phyloP scores from a whole-genome alignment of 2,329 filamentous ascomycete species.

The Fusarium heterosporum region DNA sequence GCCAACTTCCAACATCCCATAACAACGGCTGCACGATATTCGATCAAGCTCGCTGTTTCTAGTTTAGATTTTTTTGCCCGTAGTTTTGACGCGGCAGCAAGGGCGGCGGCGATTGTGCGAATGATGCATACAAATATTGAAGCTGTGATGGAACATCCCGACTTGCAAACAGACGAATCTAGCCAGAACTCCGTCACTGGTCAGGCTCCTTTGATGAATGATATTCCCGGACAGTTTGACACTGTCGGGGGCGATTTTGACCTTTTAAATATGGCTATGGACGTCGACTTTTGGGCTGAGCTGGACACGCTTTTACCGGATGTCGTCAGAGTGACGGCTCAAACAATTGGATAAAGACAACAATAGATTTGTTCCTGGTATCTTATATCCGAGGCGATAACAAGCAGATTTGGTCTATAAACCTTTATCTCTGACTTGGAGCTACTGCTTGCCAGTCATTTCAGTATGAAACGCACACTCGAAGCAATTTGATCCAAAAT shows the following conservation, averaged over 20 bases:
- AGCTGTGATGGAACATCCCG: conserved; percentile 14
- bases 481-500: background rate
- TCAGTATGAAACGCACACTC: too few relatives aligned
- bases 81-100: conserved; percentile 12
- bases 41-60: background rate
- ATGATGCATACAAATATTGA: conserved; percentile 17
- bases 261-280: conserved; percentile 20
- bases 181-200: background rate
- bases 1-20: background rate
- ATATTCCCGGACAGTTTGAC: background rate
- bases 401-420: too few relatives aligned
- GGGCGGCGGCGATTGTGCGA: conserved; percentile 4
- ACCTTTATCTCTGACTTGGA: too few relatives aligned
- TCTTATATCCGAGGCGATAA: background rate
- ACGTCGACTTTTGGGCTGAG: conserved; percentile 25
- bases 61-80: conserved; percentile 8
- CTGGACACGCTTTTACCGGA: conserved; percentile 9
- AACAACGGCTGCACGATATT: background rate
- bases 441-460: too few relatives aligned
- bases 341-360: background rate
- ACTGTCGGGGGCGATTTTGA: conserved; percentile 6
- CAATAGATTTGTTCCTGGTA: background rate
- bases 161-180: background rate
- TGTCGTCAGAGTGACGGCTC: background rate
- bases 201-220: background rate